These are phyloP conservation scores for Physaria fendleri DNA, from an alignment of 345 rosid genomes.

Conservation along the genomic window DNA sequence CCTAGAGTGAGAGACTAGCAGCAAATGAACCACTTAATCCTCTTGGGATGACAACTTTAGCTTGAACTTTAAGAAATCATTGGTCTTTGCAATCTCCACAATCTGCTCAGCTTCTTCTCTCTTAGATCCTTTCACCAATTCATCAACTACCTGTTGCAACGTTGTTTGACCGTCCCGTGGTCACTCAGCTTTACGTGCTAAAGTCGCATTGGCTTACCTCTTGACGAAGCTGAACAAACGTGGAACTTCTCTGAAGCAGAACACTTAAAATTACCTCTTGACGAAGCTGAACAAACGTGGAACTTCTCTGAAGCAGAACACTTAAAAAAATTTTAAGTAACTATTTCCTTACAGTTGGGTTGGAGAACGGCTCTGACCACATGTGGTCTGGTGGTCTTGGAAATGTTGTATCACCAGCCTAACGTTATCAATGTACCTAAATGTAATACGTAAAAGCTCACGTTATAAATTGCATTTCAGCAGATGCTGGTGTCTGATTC, in stretches of 20 bases:
- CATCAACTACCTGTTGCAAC: slow-evolving; percentile 44
- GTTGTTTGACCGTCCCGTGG: slow-evolving; percentile 41
- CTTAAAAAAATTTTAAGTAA: neutral
- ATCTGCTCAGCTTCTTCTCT: slow-evolving; percentile 49
- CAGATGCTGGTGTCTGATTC: neutral
- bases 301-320: slow-evolving; percentile 29
- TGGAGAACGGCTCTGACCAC: neutral
- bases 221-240: slow-evolving; percentile 52
- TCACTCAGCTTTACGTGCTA: slow-evolving; percentile 58
- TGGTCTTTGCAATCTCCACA: slow-evolving; percentile 39
- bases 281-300: slow-evolving; percentile 46
- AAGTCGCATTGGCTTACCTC: slow-evolving; percentile 65
- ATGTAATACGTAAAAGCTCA: neutral
- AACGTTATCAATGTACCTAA: no score
- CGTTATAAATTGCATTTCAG: slow-evolving; percentile 2
- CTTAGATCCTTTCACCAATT: slow-evolving; percentile 42
- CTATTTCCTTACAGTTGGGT: neutral
- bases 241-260: slow-evolving; percentile 35
- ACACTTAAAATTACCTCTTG: slow-evolving; percentile 42
- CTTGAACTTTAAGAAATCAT: slow-evolving; percentile 26
- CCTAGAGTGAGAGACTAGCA: neutral
- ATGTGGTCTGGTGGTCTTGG: neutral
- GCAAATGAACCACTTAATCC: slow-evolving; percentile 10
- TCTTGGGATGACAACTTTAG: slow-evolving; percentile 18
- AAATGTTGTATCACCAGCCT: neutral